Percentiles rank a stretch among this genome's conserved stretches.
Evolutionary conservation across 2,329 filamentous ascomycete species (phyloP).

Genomic region (Fusarium mexicanum): DNA sequence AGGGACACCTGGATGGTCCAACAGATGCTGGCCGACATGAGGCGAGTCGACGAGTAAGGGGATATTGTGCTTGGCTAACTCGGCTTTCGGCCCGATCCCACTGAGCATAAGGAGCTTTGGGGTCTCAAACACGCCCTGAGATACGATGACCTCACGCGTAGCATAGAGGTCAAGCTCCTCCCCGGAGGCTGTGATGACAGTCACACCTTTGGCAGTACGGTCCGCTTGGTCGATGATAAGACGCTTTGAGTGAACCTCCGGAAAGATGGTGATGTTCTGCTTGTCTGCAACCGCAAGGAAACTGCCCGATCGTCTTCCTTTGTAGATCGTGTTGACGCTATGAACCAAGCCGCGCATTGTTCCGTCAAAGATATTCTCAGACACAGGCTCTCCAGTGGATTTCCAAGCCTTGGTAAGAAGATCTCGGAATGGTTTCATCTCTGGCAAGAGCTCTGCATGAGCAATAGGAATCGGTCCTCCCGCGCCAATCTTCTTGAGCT

Average conservation of each 20-base stretch:
- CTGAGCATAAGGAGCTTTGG: constrained; percentile 72
- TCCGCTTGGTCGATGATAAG: constrained; percentile 57
- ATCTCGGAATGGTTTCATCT: constrained; percentile 57
- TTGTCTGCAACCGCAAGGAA: constrained; percentile 61
- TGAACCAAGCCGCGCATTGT: constrained; percentile 63
- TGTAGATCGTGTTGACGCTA: constrained; percentile 65
- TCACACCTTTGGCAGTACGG: constrained; percentile 54
- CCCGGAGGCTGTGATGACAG: constrained; percentile 50
- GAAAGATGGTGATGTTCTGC: constrained; percentile 63
- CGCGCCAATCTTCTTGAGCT: constrained; percentile 61
- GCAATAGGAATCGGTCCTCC: constrained; percentile 61
- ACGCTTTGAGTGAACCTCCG: constrained; percentile 59
- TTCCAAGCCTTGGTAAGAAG: constrained; percentile 61
- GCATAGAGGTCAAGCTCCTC: constrained; percentile 58
- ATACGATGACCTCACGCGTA: constrained; percentile 59
- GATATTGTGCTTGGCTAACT: constrained; percentile 64
- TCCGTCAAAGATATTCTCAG: constrained; percentile 66
- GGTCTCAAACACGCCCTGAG: constrained; percentile 67
- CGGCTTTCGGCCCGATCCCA: constrained; percentile 65
- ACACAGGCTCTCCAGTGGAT: constrained; percentile 59
- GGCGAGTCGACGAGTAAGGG: constrained; percentile 59
- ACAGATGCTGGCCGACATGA: constrained; percentile 71
- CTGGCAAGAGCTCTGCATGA: constrained; percentile 60
- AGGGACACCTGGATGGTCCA: constrained; percentile 58
- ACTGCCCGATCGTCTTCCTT: constrained; percentile 61